Evolutionary conservation across 1,284 basidiomycete genomes (phyloP).

Genomic region (Trichosporon faecale): DNA sequence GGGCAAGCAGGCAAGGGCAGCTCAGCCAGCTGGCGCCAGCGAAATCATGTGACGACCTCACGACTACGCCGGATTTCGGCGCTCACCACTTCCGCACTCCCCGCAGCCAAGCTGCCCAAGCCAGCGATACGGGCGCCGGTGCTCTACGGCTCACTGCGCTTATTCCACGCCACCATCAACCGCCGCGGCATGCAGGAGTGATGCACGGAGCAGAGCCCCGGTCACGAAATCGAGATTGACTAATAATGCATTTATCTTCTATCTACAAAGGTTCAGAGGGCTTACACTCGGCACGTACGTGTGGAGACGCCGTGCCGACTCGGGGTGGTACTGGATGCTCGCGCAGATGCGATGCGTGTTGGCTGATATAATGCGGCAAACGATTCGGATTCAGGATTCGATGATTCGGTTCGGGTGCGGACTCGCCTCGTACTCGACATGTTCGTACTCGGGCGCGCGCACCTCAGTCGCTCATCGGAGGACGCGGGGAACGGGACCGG

Average conservation of each 20-base stretch:
- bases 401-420: not conserved
- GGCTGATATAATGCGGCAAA: not conserved
- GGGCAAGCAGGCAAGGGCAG: not conserved
- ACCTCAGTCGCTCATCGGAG: not conserved
- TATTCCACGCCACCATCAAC: not conserved
- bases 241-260: slow-evolving; percentile 9
- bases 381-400: not conserved
- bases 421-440: not conserved
- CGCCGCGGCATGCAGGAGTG: not conserved
- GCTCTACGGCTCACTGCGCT: not conserved
- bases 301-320: not conserved
- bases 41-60: not conserved
- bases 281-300: not conserved
- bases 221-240: not conserved
- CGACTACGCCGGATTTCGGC: not conserved
- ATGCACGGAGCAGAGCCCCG: not conserved
- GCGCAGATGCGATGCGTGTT: slow-evolving; percentile 1
- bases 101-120: not conserved
- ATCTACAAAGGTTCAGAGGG: slow-evolving; percentile 1
- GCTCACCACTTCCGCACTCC: not conserved
- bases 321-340: not conserved
- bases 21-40: not conserved
- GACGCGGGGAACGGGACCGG: not conserved
- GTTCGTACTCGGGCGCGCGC: not conserved
- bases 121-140: not conserved